Evolutionary conservation across 257 asterid species (phyloP).

Genomic region (Verbascum thapsus): DNA sequence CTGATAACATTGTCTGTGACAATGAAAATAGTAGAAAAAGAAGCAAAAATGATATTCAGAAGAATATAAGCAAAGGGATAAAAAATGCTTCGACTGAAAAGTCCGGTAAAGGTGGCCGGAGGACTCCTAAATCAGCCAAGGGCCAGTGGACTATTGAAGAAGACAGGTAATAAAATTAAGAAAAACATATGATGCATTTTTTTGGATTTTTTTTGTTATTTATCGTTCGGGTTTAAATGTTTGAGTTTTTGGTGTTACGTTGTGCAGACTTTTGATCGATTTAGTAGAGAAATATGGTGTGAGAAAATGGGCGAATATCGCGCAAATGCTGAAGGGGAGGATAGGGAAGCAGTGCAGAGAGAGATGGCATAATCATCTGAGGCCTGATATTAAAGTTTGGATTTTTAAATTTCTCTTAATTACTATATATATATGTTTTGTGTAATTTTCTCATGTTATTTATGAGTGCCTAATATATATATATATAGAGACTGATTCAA

Average conservation of each 20-base stretch:
- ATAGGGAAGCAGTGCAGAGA: slow-evolving; percentile 95
- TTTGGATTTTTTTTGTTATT: not conserved
- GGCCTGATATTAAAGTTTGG: slow-evolving; percentile 80
- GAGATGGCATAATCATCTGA: slow-evolving; percentile 96
- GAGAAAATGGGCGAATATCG: slow-evolving; percentile 90
- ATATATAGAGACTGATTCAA: slow-evolving; percentile 3
- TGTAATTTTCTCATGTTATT: not conserved
- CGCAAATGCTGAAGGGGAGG: slow-evolving; percentile 82
- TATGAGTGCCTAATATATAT: slow-evolving; percentile 5
- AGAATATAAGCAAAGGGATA: slow-evolving; percentile 19
- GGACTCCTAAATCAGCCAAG: slow-evolving; percentile 62
- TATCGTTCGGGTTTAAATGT: too few relatives aligned
- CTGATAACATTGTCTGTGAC: slow-evolving; percentile 36
- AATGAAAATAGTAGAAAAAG: slow-evolving; percentile 34
- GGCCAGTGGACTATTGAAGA: slow-evolving; percentile 96
- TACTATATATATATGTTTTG: not conserved
- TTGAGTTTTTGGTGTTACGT: not conserved
- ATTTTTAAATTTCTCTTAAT: slow-evolving; percentile 11
- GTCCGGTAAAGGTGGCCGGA: slow-evolving; percentile 32
- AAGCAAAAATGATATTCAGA: slow-evolving; percentile 24
- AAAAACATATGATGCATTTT: not conserved
- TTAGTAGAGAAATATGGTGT: slow-evolving; percentile 81
- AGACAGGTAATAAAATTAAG: slow-evolving; percentile 46
- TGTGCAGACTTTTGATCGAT: slow-evolving; percentile 60
- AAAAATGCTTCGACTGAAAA: slow-evolving; percentile 33